Evolutionary conservation across 2,329 filamentous ascomycete genomes (phyloP).

Genomic region (Atkinsonella hypoxylon): DNA sequence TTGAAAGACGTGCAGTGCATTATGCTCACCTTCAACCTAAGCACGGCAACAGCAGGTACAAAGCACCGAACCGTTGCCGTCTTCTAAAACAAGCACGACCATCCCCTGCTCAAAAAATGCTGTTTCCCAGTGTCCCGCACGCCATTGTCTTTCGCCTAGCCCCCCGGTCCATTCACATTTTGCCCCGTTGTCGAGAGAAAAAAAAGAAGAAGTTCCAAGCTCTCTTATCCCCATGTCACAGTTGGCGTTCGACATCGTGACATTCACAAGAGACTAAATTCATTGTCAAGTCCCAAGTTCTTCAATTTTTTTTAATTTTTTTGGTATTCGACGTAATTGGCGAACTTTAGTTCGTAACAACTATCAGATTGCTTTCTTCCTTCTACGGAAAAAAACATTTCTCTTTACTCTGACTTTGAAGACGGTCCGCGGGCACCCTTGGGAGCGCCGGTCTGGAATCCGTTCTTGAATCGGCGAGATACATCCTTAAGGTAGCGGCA

Average conservation of each 20-base stretch:
- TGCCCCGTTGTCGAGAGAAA: no score
- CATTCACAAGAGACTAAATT: no score
- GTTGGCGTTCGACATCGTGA: conserved; percentile 6
- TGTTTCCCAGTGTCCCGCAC: no score
- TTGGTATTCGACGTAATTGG: no score
- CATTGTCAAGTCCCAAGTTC: no score
- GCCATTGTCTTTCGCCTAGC: no score
- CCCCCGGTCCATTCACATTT: no score
- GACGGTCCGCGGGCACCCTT: conserved; percentile 54
- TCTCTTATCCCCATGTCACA: not conserved
- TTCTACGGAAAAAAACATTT: no score
- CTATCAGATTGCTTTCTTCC: no score
- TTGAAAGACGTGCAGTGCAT: no score
- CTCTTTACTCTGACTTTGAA: conserved; percentile 12
- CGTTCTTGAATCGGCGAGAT: conserved; percentile 89
- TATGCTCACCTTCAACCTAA: not conserved
- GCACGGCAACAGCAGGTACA: not conserved
- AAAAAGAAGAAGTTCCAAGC: not conserved
- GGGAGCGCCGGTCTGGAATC: conserved; percentile 83
- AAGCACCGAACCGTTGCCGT: not conserved
- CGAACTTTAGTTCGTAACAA: conserved; percentile 3
- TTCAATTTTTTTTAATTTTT: no score
- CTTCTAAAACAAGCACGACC: not conserved
- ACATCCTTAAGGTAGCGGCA: conserved; percentile 91
- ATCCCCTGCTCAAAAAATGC: not conserved